phyloP scores from a whole-genome alignment of 192 early-diverging fungal species.

The Dispira parvispora region DNA sequence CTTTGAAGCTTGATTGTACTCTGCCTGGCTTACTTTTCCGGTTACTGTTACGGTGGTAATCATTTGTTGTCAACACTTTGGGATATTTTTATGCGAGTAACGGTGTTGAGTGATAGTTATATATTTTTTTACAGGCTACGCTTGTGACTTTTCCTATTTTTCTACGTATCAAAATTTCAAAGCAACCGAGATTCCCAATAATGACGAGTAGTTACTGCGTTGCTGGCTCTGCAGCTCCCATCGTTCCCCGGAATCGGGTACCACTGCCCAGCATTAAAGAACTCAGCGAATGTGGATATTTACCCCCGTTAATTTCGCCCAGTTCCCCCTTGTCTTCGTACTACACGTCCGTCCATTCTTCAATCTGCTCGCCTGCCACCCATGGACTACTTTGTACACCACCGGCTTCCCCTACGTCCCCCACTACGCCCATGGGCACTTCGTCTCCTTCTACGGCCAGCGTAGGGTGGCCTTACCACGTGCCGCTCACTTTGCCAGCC shows the following conservation, averaged over 20 bases:
- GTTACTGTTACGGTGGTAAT: too few species aligned
- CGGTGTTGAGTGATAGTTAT: too few species aligned
- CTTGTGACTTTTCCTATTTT: too few species aligned
- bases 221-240: background rate
- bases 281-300: background rate
- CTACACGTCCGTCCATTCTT: background rate
- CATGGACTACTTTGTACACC: background rate
- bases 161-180: too few species aligned
- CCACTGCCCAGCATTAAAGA: background rate
- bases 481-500: background rate
- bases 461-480: background rate
- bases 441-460: background rate
- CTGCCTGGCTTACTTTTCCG: too few species aligned
- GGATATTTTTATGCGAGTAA: too few species aligned
- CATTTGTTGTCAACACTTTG: too few species aligned
- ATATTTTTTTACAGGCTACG: too few species aligned
- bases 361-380: background rate
- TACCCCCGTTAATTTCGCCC: background rate
- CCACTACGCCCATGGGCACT: background rate
- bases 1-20: too few species aligned
- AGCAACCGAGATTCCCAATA: too few species aligned
- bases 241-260: background rate
- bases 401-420: background rate
- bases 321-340: background rate
- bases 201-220: background rate